Evolutionary conservation across 2,329 filamentous ascomycete genomes (phyloP).

Genomic region (Aspergillus neoniger): DNA sequence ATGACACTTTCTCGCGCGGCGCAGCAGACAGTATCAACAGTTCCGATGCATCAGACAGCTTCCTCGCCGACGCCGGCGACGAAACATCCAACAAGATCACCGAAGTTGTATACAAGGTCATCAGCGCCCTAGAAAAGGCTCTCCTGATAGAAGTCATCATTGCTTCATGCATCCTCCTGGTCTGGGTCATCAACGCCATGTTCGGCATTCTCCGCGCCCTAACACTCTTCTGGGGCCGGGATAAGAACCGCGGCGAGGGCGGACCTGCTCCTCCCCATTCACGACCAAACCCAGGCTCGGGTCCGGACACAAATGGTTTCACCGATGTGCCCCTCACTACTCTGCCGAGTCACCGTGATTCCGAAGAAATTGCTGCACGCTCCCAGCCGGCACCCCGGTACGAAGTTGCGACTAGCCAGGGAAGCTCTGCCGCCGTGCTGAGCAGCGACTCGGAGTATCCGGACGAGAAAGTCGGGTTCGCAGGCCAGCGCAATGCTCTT

Average conservation of each 20-base stretch:
- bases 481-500: slow-evolving; percentile 40
- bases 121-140: slow-evolving; percentile 64
- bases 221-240: slow-evolving; percentile 60
- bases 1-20: slow-evolving; percentile 81
- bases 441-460: slow-evolving; percentile 25
- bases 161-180: slow-evolving; percentile 68
- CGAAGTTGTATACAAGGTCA: slow-evolving; percentile 70
- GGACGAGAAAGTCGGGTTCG: slow-evolving; percentile 48
- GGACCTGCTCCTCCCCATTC: slow-evolving; percentile 41
- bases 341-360: slow-evolving; percentile 19
- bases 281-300: slow-evolving; percentile 8
- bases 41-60: slow-evolving; percentile 60
- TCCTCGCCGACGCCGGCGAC: slow-evolving; percentile 74
- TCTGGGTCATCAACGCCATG: slow-evolving; percentile 78
- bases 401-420: slow-evolving; percentile 20
- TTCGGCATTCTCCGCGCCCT: slow-evolving; percentile 70
- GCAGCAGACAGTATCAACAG: slow-evolving; percentile 60
- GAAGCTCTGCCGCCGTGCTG: background rate
- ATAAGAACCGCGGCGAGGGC: slow-evolving; percentile 63
- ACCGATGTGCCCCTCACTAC: slow-evolving; percentile 41
- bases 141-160: slow-evolving; percentile 80
- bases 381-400: slow-evolving; percentile 30
- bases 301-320: slow-evolving; percentile 32
- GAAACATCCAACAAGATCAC: slow-evolving; percentile 80
- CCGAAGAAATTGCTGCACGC: slow-evolving; percentile 2